A percentile compares a stretch with the other conserved stretches of the same genome.
These are phyloP conservation scores for Cutaneotrichosporon cutaneum DNA, from an alignment of 1,284 basidiomycete species.

Conservation along the genomic window DNA sequence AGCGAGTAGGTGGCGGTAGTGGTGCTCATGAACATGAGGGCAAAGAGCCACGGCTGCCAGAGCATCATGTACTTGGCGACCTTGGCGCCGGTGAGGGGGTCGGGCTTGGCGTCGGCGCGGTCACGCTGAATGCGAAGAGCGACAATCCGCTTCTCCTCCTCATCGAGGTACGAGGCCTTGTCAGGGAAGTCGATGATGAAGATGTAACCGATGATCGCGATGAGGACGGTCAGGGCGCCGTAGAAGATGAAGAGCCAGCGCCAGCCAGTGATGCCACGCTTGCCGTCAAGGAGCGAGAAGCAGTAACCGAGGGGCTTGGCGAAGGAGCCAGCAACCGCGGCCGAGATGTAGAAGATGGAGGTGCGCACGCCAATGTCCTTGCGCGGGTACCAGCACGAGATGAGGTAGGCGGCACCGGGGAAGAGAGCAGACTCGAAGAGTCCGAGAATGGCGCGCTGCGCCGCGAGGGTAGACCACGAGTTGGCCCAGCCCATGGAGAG, in stretches of 20 bases:
- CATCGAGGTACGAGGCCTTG: conserved; percentile 20
- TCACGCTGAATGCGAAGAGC: conserved; percentile 20
- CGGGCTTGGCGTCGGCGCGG: conserved; percentile 50
- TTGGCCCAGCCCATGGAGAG: conserved; percentile 42
- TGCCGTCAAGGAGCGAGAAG: conserved; percentile 19
- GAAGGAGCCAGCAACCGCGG: conserved; percentile 23
- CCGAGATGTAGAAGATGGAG: conserved; percentile 53
- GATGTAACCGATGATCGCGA: conserved; percentile 6
- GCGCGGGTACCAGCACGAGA: conserved; percentile 54
- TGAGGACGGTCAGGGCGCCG: conserved; percentile 17
- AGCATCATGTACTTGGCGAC: conserved; percentile 42
- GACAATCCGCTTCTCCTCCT: conserved; percentile 15
- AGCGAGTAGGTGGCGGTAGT: conserved; percentile 29
- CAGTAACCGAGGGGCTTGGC: conserved; percentile 18
- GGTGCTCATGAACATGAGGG: conserved; percentile 48
- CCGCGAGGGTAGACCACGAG: conserved; percentile 31
- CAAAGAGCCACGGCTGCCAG: conserved; percentile 54
- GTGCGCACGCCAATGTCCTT: conserved; percentile 49
- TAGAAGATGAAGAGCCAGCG: conserved; percentile 18
- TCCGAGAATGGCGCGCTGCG: conserved; percentile 47
- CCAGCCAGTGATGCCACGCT: conserved; percentile 11
- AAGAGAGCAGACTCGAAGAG: conserved; percentile 48
- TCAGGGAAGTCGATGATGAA: conserved; percentile 22
- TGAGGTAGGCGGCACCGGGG: conserved; percentile 52
- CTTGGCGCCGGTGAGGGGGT: conserved; percentile 45